Percentiles rank a stretch among this genome's conserved stretches.
Evolutionary conservation across 441 rosid species (phyloP).

Genomic region (Theobroma grandiflorum): DNA sequence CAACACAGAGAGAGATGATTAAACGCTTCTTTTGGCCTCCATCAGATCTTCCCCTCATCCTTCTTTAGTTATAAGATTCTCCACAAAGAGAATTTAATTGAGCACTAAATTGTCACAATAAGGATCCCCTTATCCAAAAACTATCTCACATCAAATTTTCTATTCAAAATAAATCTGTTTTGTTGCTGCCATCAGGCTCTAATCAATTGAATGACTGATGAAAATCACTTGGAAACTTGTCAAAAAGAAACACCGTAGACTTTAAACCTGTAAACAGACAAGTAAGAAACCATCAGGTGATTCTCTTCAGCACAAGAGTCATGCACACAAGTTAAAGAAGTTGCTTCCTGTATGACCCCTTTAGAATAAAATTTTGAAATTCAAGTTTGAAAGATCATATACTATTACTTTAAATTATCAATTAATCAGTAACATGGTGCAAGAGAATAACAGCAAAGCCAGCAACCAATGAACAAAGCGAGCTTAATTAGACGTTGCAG

Average conservation of each 20-base stretch:
- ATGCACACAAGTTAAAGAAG: not conserved
- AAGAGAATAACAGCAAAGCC: not conserved
- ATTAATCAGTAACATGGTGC: not conserved
- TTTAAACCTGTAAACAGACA: constrained; percentile 26
- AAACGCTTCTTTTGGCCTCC: constrained; percentile 74
- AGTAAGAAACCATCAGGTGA: constrained; percentile 15
- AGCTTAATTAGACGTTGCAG: not conserved
- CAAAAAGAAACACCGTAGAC: not conserved
- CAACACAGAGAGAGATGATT: constrained; percentile 47
- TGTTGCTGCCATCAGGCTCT: constrained; percentile 8
- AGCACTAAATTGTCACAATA: constrained; percentile 35
- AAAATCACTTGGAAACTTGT: constrained; percentile 12
- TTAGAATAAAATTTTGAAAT: not conserved
- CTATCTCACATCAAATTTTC: constrained; percentile 11
- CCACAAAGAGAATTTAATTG: constrained; percentile 23
- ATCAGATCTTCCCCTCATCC: constrained; percentile 78
- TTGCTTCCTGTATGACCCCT: not conserved
- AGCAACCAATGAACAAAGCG: constrained; percentile 13
- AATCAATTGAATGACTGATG: not conserved
- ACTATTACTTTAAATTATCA: not conserved
- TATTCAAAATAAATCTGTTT: not conserved
- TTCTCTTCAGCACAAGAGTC: not conserved
- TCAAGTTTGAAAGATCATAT: constrained; percentile 13
- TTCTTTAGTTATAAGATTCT: constrained; percentile 26
- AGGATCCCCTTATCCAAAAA: constrained; percentile 41